Conservation (phyloP, 1,284 basidiomycete genomes). For the Leucoagaricus sp. region DNA sequence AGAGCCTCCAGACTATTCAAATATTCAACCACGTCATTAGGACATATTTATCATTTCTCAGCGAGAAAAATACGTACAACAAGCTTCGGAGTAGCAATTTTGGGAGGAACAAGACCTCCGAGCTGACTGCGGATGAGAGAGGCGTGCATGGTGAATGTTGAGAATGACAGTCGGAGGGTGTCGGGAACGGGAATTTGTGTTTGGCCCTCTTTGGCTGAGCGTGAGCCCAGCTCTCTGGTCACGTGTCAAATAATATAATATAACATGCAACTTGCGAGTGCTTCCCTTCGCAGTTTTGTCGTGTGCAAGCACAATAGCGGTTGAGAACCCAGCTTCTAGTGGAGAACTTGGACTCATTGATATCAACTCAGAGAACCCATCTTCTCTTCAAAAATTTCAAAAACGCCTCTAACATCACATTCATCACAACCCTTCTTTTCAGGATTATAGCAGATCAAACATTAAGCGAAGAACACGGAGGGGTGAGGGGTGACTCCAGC, state of each 20-base stretch:
- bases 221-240: not conserved
- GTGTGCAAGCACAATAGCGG: not conserved
- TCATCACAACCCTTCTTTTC: no score
- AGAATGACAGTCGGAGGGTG: constrained; percentile 32
- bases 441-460: no score
- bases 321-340: not conserved
- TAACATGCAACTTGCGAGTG: no score
- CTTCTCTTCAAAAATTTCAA: no score
- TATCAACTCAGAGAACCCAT: no score
- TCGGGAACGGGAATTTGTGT: constrained; percentile 26
- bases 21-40: not conserved
- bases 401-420: no score
- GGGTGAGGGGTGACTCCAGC: no score
- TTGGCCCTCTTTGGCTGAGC: constrained; percentile 16
- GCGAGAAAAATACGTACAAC: constrained; percentile 58
- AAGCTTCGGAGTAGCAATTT: constrained; percentile 89
- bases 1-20: constrained; percentile 68
- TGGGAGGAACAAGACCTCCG: constrained; percentile 86
- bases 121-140: constrained; percentile 83
- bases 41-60: not conserved
- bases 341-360: no score
- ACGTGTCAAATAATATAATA: constrained; percentile 8
- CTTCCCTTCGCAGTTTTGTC: no score
- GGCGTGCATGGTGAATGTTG: constrained; percentile 65
- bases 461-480: no score